Percentiles rank a stretch among this genome's conserved stretches.
phyloP scores from a whole-genome alignment of 2,329 filamentous ascomycete species.

The Xylaria sp. region DNA sequence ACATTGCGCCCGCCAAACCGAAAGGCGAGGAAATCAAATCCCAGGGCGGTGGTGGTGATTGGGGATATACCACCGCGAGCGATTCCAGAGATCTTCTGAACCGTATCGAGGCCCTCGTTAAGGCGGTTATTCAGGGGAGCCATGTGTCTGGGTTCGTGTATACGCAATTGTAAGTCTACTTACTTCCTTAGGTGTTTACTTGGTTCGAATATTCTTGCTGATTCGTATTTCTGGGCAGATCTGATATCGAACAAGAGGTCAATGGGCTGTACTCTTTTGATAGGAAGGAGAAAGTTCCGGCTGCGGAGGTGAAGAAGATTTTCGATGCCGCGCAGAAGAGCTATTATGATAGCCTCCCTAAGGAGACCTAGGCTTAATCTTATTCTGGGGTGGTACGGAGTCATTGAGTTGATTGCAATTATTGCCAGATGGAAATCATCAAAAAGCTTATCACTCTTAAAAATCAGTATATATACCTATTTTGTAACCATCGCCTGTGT shows the following conservation, averaged over 20 bases:
- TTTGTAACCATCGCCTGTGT: too few species aligned
- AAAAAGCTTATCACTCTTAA: too few species aligned
- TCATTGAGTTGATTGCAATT: neutral
- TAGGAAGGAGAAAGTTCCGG: constrained; percentile 69
- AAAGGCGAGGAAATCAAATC: constrained; percentile 37
- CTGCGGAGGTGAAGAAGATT: constrained; percentile 65
- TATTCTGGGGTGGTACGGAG: neutral
- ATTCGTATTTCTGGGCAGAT: constrained; percentile 45
- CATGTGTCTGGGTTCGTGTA: constrained; percentile 71
- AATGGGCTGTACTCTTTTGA: constrained; percentile 75
- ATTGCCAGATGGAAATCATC: neutral
- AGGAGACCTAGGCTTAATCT: constrained; percentile 17
- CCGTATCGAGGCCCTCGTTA: constrained; percentile 68
- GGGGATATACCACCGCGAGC: constrained; percentile 75
- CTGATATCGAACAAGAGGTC: constrained; percentile 74
- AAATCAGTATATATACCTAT: too few species aligned
- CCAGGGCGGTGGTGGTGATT: constrained; percentile 61
- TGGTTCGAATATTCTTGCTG: constrained; percentile 12
- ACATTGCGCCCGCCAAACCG: constrained; percentile 65
- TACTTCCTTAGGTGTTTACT: neutral
- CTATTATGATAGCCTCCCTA: constrained; percentile 55
- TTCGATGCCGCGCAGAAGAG: constrained; percentile 63
- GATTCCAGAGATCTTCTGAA: constrained; percentile 69
- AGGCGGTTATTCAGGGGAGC: constrained; percentile 67
- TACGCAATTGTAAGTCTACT: constrained; percentile 66